These are phyloP conservation scores for Seiridium unicorne DNA, from an alignment of 2,329 filamentous ascomycete species.

Conservation along the genomic window DNA sequence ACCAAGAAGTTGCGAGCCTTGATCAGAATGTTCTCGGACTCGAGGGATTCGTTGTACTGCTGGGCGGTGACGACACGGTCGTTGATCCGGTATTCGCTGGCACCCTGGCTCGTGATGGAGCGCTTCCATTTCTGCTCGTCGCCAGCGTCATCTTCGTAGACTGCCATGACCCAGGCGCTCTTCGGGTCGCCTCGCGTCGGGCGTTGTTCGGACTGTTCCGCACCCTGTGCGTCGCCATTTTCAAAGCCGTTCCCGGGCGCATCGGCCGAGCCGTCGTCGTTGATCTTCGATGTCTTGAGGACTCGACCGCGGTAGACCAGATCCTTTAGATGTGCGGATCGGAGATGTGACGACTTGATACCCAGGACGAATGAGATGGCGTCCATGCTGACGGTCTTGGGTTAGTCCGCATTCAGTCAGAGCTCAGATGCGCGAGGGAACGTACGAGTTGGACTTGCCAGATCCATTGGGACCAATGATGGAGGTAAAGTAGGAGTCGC, in stretches of 20 bases:
- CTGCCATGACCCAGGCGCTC: conserved; percentile 98
- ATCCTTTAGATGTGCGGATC: conserved; percentile 90
- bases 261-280: conserved; percentile 79
- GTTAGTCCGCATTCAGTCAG: background rate
- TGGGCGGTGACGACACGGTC: conserved; percentile 83
- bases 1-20: conserved; percentile 97
- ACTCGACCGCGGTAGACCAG: conserved; percentile 95
- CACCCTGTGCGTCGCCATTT: conserved; percentile 60
- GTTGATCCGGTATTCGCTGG: conserved; percentile 97
- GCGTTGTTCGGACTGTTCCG: conserved; percentile 53
- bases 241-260: conserved; percentile 56
- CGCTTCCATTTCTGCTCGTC: conserved; percentile 97
- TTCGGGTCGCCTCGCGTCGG: conserved; percentile 81
- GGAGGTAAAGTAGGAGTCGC: conserved; percentile 97
- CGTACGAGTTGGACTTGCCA: conserved; percentile 95
- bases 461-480: conserved; percentile 99
- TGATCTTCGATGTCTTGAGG: conserved; percentile 87
- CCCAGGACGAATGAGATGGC: conserved; percentile 98
- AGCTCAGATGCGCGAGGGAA: conserved; percentile 15
- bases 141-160: conserved; percentile 95
- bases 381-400: conserved; percentile 72
- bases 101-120: conserved; percentile 82
- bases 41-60: conserved; percentile 90
- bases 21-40: conserved; percentile 94
- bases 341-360: conserved; percentile 97